Evolutionary conservation across 108 stramenopile species (phyloP).

Genomic region (Nitzschia sp.): DNA sequence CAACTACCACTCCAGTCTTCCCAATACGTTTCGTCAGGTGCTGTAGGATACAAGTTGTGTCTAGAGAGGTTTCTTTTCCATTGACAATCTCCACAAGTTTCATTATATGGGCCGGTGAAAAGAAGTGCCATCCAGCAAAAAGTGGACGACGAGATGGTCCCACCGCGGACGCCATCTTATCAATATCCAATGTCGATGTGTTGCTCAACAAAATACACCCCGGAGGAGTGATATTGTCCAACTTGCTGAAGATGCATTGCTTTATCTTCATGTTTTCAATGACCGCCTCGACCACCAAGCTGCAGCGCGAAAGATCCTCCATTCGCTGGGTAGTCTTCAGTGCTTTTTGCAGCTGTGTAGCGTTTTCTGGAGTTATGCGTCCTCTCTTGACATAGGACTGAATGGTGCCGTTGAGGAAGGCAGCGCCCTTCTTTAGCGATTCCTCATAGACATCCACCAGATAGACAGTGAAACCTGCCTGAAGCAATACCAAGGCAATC

Average conservation of each 20-base stretch:
- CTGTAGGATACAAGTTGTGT: conserved; percentile 76
- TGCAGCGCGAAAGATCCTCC: conserved; percentile 54
- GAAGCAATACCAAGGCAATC: conserved; percentile 91
- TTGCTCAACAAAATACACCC: conserved; percentile 53
- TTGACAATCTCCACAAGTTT: conserved; percentile 92
- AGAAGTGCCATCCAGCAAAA: conserved; percentile 97
- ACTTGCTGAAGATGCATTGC: conserved; percentile 81
- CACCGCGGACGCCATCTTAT: conserved; percentile 83
- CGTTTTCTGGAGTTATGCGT: conserved; percentile 37
- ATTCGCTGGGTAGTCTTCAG: conserved; percentile 40
- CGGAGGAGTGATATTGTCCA: conserved; percentile 72
- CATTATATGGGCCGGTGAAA: conserved; percentile 95
- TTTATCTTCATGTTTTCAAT: conserved; percentile 94
- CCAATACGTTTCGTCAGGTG: conserved; percentile 80
- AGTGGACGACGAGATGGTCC: conserved; percentile 51
- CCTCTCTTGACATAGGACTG: conserved; percentile 58
- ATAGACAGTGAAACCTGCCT: conserved; percentile 83
- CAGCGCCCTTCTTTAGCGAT: conserved; percentile 66
- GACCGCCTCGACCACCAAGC: conserved; percentile 94
- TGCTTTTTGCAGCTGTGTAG: conserved; percentile 24
- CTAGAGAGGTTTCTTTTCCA: conserved; percentile 60
- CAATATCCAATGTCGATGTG: conserved; percentile 94
- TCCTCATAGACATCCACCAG: conserved; percentile 84
- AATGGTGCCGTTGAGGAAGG: conserved; percentile 58
- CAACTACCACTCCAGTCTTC: conserved; percentile 94